Evolutionary conservation across 2,329 filamentous ascomycete genomes (phyloP).

Genomic region (Davidsoniella neocaledoniae): DNA sequence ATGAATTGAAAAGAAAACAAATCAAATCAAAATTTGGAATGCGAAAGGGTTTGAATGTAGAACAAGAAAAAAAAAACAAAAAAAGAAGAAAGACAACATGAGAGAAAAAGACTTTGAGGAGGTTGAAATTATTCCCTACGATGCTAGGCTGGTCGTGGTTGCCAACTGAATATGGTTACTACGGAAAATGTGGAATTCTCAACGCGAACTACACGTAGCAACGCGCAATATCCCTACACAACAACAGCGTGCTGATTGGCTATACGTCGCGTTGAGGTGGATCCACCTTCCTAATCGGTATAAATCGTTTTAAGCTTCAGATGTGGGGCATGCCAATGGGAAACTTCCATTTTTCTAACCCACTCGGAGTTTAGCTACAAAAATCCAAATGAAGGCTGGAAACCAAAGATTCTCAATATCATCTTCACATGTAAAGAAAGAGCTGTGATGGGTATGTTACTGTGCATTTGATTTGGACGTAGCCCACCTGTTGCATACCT

Average conservation of each 20-base stretch:
- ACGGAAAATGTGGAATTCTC: conserved; percentile 1
- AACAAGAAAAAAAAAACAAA: neutral
- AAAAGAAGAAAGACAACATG: neutral
- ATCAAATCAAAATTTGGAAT: neutral
- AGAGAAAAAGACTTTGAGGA: neutral
- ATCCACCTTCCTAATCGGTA: conserved; percentile 2
- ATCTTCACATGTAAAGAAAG: no score
- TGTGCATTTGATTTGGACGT: no score
- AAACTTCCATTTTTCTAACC: no score
- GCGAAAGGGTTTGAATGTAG: neutral
- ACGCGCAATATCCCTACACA: neutral
- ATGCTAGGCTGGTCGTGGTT: no score
- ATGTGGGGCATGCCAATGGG: neutral
- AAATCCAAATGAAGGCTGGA: no score
- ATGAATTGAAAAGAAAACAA: neutral
- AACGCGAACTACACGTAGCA: neutral
- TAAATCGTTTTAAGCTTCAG: neutral
- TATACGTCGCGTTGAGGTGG: neutral
- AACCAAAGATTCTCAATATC: no score
- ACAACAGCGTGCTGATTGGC: neutral
- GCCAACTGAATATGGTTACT: neutral
- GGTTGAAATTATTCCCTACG: neutral
- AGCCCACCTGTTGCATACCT: no score
- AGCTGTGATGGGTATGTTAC: no score
- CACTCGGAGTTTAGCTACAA: no score